Percentiles rank a stretch among this genome's conserved stretches.
These are phyloP conservation scores for Colletotrichum caudatum DNA, from an alignment of 2,329 filamentous ascomycete species.

Conservation along the genomic window DNA sequence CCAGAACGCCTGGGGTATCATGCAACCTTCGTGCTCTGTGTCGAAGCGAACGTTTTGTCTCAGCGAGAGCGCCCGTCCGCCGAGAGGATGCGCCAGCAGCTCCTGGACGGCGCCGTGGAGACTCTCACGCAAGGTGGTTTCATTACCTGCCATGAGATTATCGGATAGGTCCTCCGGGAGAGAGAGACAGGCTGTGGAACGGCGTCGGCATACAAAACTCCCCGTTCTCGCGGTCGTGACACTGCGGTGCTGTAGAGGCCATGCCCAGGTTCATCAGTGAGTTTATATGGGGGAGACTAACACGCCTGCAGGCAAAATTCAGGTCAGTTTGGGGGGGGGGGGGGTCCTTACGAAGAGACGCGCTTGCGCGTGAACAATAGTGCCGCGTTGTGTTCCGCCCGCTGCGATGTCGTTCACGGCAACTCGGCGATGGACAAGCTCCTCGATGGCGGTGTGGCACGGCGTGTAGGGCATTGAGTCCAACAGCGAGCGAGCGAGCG, in stretches of 20 bases:
- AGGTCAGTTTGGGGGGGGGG: conserved; percentile 27
- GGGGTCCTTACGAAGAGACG: neutral
- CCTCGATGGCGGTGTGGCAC: conserved; percentile 14
- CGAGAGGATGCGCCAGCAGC: neutral
- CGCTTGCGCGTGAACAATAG: neutral
- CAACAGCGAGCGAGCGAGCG: neutral
- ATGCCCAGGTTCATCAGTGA: neutral
- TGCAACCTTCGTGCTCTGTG: neutral
- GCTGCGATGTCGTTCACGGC: conserved; percentile 12
- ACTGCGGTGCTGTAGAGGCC: neutral
- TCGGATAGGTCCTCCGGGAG: conserved; percentile 1
- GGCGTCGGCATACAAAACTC: conserved; percentile 17
- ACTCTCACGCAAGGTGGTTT: neutral
- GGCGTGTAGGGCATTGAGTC: conserved; percentile 30
- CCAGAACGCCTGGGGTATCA: conserved; percentile 6
- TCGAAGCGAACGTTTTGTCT: neutral
- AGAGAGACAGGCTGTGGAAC: conserved; percentile 32
- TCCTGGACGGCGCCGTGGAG: neutral
- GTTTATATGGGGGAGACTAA: conserved; percentile 13
- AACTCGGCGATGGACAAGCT: conserved; percentile 14
- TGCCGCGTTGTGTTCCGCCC: neutral
- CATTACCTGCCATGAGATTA: neutral
- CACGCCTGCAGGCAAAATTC: conserved; percentile 23
- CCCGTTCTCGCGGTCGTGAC: neutral
- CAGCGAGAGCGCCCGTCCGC: neutral